Evolutionary conservation across 2,329 filamentous ascomycete species (phyloP), one percentile per base, ranked within the genome.

Genomic region (Macrophomina phaseolina): DNA sequence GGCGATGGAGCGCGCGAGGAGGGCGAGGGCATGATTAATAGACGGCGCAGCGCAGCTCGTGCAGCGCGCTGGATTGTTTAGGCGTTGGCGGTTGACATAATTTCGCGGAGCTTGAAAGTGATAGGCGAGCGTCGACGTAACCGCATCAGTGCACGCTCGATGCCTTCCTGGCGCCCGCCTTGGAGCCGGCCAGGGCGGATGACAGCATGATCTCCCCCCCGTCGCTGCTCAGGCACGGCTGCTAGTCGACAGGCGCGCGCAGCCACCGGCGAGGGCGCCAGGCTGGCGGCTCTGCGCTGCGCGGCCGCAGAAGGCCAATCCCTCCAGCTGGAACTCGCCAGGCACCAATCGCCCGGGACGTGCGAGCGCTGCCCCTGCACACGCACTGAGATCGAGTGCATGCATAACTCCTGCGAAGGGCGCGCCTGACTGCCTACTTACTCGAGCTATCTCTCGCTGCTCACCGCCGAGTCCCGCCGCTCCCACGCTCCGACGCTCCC

Each of bases 101-200:
- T 66, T 61, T 61, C 64, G 64, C 64, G 36, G 64, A 56, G 51
- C 63, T 56, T 49, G 63, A 56, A 36, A 56, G 63, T 65, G 63
- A 65, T 65, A 65, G 63, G 51, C 63, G 63, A 65, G 51, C 51
- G 63, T 55, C 63, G 52, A 65, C 52, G 63, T 65, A 65, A 65
- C 63, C 40, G 49, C 48, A 64, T 64, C 61, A 53, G 61, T 64
- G 46, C 58, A 28, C 58, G 45, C 58, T 46, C 18, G 40, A 30
- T 38, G 52, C 52, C 52, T 55, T 55, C 52, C 58, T 38, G 52
- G 30, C 58, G 23, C 23, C 30, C 23, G 42, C 55, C 56, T 34
- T 46, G 45, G 36, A 38, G 30, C 45, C 52, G 52, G 52, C 32
- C 34, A n/a, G 16, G 30, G 56, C 58, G 58, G 58, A 62, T 62